A percentile compares a stretch with the other conserved stretches of the same genome.
Conservation (phyloP, 441 rosid genomes). For the Euphorbia celastroides region DNA sequence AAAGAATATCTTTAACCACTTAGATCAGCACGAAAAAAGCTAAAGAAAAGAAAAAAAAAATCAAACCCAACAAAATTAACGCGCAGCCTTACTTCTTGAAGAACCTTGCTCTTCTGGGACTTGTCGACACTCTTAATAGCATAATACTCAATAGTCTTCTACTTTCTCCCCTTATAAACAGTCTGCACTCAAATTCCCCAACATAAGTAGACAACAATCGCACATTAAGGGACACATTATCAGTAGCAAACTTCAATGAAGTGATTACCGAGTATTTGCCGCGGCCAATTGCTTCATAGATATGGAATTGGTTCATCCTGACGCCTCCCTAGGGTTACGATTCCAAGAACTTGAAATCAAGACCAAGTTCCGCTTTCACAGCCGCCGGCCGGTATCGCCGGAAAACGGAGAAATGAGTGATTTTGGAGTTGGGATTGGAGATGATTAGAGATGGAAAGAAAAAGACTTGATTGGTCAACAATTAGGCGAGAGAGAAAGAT, state of each 20-base stretch:
- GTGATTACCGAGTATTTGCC: constrained; percentile 87
- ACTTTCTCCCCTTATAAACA: constrained; percentile 95
- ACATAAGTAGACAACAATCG: background rate
- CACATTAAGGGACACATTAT: constrained; percentile 6
- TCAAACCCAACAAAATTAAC: background rate
- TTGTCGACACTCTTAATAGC: constrained; percentile 94
- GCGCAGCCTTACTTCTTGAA: constrained; percentile 67
- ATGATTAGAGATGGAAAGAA: background rate
- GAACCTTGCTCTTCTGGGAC: constrained; percentile 84
- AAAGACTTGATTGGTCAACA: background rate
- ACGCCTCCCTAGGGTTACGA: constrained; percentile 28
- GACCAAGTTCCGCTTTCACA: background rate
- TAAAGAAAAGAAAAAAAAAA: background rate
- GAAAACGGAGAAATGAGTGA: background rate
- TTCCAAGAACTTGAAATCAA: constrained; percentile 5
- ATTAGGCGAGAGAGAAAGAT: background rate
- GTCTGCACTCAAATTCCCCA: constrained; percentile 32
- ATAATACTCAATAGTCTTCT: constrained; percentile 91
- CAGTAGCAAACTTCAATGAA: background rate
- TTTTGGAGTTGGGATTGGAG: constrained; percentile 1
- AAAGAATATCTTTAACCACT: background rate
- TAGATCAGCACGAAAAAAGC: background rate
- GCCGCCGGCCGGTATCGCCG: background rate
- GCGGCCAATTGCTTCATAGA: constrained; percentile 93
- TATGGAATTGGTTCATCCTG: constrained; percentile 84